Conservation (phyloP, 352 stramenopile species). For the Aphanomyces cochlioides region DNA sequence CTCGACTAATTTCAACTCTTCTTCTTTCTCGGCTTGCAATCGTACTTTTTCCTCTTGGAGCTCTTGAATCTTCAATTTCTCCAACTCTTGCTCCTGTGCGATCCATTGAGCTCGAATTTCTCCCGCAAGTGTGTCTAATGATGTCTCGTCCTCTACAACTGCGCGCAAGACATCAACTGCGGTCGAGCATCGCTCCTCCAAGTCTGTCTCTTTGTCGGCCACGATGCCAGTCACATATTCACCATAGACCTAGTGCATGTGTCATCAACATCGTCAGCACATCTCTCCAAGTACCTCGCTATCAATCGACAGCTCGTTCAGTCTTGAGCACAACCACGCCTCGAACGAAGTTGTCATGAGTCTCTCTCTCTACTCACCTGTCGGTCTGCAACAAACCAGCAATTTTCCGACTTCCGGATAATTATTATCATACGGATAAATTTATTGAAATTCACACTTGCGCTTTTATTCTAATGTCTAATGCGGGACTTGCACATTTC, state of each 20-base stretch:
- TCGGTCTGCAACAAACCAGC: no score
- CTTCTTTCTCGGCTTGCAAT: slow-evolving; percentile 38
- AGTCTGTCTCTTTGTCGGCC: slow-evolving; percentile 61
- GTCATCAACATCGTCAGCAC: no score
- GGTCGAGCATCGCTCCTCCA: slow-evolving; percentile 66
- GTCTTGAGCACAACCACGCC: background rate
- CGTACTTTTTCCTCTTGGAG: slow-evolving; percentile 6
- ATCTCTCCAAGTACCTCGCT: slow-evolving; percentile 1
- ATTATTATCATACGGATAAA: slow-evolving; percentile 1
- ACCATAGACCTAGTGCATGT: slow-evolving; percentile 56
- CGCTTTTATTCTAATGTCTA: background rate
- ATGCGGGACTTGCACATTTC: background rate
- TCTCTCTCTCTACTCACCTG: no score
- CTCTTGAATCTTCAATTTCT: slow-evolving; percentile 8
- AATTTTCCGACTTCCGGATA: background rate
- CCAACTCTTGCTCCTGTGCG: slow-evolving; percentile 9
- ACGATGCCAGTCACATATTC: slow-evolving; percentile 68
- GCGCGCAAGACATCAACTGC: slow-evolving; percentile 55
- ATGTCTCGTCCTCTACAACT: slow-evolving; percentile 51
- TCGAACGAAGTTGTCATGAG: slow-evolving; percentile 7
- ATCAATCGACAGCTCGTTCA: slow-evolving; percentile 17
- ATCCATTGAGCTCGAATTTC: slow-evolving; percentile 15
- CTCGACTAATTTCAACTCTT: slow-evolving; percentile 46
- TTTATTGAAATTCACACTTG: background rate
- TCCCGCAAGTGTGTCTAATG: slow-evolving; percentile 34